Conservation (phyloP, 352 stramenopile species). For the Globisporangium paddicum region DNA sequence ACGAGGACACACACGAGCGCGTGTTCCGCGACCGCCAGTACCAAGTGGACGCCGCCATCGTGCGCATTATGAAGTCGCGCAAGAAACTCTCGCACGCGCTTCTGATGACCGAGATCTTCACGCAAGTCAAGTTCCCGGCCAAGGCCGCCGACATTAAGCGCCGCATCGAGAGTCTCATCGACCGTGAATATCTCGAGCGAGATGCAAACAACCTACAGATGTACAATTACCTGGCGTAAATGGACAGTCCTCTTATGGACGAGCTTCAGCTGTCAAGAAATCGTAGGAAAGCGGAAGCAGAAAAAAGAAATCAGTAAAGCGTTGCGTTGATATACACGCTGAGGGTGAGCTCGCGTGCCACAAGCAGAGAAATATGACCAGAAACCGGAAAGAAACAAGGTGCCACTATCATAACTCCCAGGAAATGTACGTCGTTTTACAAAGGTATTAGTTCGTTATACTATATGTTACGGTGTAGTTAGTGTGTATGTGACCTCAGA, state of each 20-base stretch:
- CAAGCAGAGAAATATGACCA: not conserved
- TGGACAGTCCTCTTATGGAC: not conserved
- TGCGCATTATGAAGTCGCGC: constrained; percentile 99
- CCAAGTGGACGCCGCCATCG: constrained; percentile 94
- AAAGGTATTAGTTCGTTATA: not conserved
- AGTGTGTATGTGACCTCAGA: not conserved
- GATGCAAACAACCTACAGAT: constrained; percentile 74
- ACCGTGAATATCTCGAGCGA: constrained; percentile 86
- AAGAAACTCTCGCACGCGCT: constrained; percentile 95
- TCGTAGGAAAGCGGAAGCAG: too few species aligned
- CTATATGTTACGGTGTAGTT: not conserved
- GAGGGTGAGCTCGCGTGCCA: not conserved
- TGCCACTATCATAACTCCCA: not conserved
- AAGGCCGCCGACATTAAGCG: constrained; percentile 85
- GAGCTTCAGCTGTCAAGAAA: not conserved
- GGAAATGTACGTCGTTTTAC: constrained; percentile 1
- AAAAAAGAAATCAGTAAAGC: not conserved
- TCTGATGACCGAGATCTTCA: constrained; percentile 96
- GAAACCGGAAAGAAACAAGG: not conserved
- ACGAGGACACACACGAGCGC: constrained; percentile 91
- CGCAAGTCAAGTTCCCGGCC: constrained; percentile 88
- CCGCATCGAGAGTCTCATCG: constrained; percentile 88
- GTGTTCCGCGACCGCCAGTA: constrained; percentile 93
- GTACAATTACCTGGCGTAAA: constrained; percentile 86
- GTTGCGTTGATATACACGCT: not conserved